Conservation (phyloP, 345 rosid genomes). For the Carallia brachiata region DNA sequence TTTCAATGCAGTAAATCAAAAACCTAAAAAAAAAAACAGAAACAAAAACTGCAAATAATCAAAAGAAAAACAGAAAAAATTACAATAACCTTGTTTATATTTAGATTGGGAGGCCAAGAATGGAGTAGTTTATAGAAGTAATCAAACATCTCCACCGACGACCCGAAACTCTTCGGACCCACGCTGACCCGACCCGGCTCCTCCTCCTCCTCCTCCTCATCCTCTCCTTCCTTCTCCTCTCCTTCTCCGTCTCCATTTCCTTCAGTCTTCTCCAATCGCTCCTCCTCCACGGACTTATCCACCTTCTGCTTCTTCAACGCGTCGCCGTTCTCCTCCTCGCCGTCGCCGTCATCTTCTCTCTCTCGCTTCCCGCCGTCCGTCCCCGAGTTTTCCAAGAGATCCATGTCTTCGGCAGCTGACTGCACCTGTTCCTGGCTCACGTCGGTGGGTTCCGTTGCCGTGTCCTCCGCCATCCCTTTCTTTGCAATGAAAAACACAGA, state of each 20-base stretch:
- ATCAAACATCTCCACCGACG: constrained; percentile 73
- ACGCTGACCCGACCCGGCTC: constrained; percentile 41
- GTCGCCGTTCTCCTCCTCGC: constrained; percentile 19
- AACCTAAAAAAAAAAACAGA: no score
- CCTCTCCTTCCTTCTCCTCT: constrained; percentile 9
- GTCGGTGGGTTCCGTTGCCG: constrained; percentile 7
- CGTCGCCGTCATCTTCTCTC: constrained; percentile 12
- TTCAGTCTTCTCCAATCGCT: constrained; percentile 16
- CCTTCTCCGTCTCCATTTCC: constrained; percentile 19
- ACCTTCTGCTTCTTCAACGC: constrained; percentile 57
- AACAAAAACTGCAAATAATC: no score
- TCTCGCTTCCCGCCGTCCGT: constrained; percentile 12
- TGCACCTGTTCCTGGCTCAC: not conserved
- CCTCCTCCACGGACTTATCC: constrained; percentile 21
- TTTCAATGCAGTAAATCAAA: no score
- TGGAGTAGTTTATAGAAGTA: constrained; percentile 64
- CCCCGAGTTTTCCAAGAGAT: not conserved
- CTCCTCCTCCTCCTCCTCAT: constrained; percentile 17
- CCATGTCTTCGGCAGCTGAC: constrained; percentile 11
- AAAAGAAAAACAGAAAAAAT: not conserved
- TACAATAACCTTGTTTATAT: constrained; percentile 55
- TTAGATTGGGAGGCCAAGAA: constrained; percentile 60
- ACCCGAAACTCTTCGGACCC: constrained; percentile 79
- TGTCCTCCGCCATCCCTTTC: not conserved
- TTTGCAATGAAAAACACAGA: no score